Evolutionary conservation across 176 grass and related monocot species (phyloP), one percentile per base, ranked within the genome.

Genomic region (Secale cereale): DNA sequence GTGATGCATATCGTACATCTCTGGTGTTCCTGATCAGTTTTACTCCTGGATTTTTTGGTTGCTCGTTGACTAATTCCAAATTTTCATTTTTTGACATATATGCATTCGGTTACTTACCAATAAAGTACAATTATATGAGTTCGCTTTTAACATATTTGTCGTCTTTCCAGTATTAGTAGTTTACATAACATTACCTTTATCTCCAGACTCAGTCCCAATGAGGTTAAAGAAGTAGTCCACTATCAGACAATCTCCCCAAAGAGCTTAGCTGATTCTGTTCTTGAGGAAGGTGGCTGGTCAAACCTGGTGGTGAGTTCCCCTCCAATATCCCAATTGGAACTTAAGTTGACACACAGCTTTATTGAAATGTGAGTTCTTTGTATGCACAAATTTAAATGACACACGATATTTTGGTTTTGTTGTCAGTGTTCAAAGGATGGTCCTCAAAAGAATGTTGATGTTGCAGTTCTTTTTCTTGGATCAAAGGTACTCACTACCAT

Each of bases 261-360:
- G 62, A 87, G 71, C 62, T 88, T 95, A 83, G 90, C 86, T 74
- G 89, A 92, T 71, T 91, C 78, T 76, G 86, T 98, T 87, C 81
- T 98, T 52, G 71, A 90, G 33, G 93, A 98, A 86, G 96, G 91
- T 88, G 96, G 96, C 35, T 98, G 96, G 96, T 98, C 93, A 70
- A 88, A 92, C 35, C 48, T 98, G 61, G 84, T 98, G 78, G 96
- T 98, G 80, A 94, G 91, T 87, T 67, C 22, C 4, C 33, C 32
- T 35, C 50, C 27, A 70, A n/a, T 70, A 64, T 26, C 41, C 83
- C 62, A 76, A 61, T 79, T 79, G 32, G 33, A 66, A 32, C 10
- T 70, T 79, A 48, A 54, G 56, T 25, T 84, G 32, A 76, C 57
- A 80, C 43, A 13, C 19, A 70, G 60, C 20, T 76, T 37, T 11